Base-by-base conservation (phyloP, 495 filamentous ascomycete genomes). In the Echria macrotheca region DNA sequence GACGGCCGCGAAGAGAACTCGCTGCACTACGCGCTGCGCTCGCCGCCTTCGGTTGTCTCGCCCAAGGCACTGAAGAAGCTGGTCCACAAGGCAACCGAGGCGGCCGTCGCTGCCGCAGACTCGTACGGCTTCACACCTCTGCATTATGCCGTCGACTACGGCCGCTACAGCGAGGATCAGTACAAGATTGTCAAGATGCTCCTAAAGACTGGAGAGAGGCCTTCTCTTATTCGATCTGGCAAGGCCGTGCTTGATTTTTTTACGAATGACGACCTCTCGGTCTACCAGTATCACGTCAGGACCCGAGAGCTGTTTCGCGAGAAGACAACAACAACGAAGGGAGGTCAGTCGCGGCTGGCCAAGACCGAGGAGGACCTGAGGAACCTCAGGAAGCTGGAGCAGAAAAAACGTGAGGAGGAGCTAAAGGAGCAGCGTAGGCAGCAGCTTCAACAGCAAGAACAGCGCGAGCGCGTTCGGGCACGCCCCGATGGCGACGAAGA, bases 221-320 rank as follows among this genome's bases (percentile, higher is more conserved):
- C 15, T 9, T 19, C 10, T 19, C 37, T 40, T 10, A 40, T 40
- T 9, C 18, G 22, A 19, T 10, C 5, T 4, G 37, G 37, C 37
- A 40, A 23, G 18, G 37, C 37, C 5, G 37, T 40, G 10, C 37
- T 40, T 18, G 37, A 40, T 12, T 21, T 40, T 12, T 11, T 19
- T 19, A 40, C 19, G 15, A 8, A 40, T 18, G 37, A 40, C 2
- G 15, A 23, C 5, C 37, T 40, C 19, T 40, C 37, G 19, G 37
- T 40, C 5, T 40, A 40, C 19, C 37, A 40, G 37, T 40, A 40
- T 19, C 37, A 40, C 14, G 37, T 40, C 37, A 40, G 22, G 18
- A 40, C 37, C 3, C 37, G 37, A 18, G 37, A 40, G 12, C 11
- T 3, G 5, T 40, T 19, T 18, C 15, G 5, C 37, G 37, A 40